Conservation (phyloP, 2,329 filamentous ascomycete genomes). For the Talaromyces sp. region DNA sequence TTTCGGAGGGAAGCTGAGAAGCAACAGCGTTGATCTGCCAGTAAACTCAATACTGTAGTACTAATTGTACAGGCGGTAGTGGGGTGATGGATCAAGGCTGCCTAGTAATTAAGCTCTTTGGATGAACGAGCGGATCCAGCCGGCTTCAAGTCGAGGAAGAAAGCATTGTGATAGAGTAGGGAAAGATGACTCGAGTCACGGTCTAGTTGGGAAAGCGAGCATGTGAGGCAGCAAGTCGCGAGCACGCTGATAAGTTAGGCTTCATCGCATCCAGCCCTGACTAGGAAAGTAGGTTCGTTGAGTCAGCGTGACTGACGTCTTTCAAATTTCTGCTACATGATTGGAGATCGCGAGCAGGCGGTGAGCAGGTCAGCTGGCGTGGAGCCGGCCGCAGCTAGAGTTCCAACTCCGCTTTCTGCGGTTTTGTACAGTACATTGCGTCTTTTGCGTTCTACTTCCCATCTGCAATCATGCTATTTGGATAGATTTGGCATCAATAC, state of each 20-base stretch:
- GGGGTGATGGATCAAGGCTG: not conserved
- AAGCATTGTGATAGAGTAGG: not conserved
- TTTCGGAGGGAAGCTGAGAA: not conserved
- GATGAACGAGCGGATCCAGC: not conserved
- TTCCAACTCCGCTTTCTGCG: not conserved
- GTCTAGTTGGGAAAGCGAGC: not conserved
- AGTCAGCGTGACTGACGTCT: not conserved
- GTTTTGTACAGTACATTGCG: not conserved
- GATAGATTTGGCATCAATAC: no score
- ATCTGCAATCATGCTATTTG: not conserved
- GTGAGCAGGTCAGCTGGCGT: conserved; percentile 1
- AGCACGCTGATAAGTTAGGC: not conserved
- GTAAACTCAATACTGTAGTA: not conserved
- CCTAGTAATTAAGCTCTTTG: not conserved
- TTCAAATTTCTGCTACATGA: not conserved
- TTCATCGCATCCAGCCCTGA: not conserved
- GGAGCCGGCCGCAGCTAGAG: not conserved
- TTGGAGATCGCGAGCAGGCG: not conserved
- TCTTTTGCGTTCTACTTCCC: not conserved
- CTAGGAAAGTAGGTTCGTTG: not conserved
- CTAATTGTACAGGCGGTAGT: not conserved
- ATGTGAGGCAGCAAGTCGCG: not conserved
- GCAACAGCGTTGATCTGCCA: not conserved
- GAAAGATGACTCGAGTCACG: not conserved
- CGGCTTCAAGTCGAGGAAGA: not conserved